phyloP scores from a whole-genome alignment of 768 basidiomycete genomes.

The Pleurotus cornucopiae region DNA sequence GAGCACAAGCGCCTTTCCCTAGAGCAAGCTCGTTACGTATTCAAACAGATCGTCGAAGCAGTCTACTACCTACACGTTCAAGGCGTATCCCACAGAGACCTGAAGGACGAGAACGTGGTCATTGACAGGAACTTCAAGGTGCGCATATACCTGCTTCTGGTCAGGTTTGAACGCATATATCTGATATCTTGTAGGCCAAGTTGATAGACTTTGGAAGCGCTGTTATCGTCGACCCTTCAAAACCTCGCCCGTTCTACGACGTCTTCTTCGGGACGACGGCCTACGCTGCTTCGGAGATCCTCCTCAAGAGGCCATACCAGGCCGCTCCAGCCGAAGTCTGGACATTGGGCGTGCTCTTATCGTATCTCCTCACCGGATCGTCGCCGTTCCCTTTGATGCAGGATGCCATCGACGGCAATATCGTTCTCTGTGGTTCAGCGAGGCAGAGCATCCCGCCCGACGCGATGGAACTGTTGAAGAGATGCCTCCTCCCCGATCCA shows the following conservation, averaged over 20 bases:
- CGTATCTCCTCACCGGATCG: conserved; percentile 88
- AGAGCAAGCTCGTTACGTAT: conserved; percentile 74
- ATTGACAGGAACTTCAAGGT: conserved; percentile 73
- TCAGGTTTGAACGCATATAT: background rate
- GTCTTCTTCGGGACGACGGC: conserved; percentile 93
- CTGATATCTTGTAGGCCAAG: conserved; percentile 58
- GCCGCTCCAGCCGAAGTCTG: conserved; percentile 95
- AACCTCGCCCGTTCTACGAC: conserved; percentile 63
- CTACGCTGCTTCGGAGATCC: conserved; percentile 93
- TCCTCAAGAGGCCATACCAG: conserved; percentile 83
- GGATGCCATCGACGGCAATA: conserved; percentile 67
- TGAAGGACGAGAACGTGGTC: conserved; percentile 95
- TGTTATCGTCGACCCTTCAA: conserved; percentile 60
- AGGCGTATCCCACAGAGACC: conserved; percentile 91
- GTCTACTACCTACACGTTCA: conserved; percentile 75
- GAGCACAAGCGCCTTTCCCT: conserved; percentile 77
- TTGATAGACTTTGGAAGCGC: conserved; percentile 96
- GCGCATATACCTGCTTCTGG: conserved; percentile 11
- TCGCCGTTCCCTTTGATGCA: conserved; percentile 90
- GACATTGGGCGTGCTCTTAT: conserved; percentile 93
- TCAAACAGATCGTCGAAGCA: conserved; percentile 83
- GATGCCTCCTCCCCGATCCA: conserved; percentile 85
- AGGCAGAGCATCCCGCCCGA: conserved; percentile 35
- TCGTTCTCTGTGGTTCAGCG: conserved; percentile 44
- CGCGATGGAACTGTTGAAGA: conserved; percentile 60